A percentile compares a stretch with the other conserved stretches of the same genome.
Evolutionary conservation across 129 eudicot genomes (phyloP).

Genomic region (Helichrysum umbraculigerum): DNA sequence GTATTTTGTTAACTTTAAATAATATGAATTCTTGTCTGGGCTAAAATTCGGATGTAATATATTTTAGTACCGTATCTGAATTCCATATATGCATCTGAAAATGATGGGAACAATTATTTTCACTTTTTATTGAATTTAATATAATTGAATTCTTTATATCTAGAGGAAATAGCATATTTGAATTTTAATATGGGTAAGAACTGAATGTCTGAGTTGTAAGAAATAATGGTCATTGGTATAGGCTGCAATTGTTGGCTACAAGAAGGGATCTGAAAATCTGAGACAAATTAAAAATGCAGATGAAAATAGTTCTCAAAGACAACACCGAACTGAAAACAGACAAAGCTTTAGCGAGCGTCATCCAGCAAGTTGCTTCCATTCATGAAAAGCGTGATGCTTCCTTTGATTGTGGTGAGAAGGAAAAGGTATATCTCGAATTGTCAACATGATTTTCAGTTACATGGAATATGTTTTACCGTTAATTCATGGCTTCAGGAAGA

Average conservation of each 20-base stretch:
- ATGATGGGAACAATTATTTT: too few species aligned
- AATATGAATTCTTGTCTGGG: too few species aligned
- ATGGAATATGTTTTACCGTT: not conserved
- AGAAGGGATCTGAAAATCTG: conserved; percentile 40
- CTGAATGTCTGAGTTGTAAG: too few species aligned
- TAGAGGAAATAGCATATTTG: too few species aligned
- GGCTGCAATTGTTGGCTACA: conserved; percentile 40
- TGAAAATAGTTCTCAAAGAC: conserved; percentile 28
- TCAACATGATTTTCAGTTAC: not conserved
- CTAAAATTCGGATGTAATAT: too few species aligned
- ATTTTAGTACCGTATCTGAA: too few species aligned
- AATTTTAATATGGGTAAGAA: too few species aligned
- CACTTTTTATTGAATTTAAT: too few species aligned
- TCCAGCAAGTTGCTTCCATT: conserved; percentile 31
- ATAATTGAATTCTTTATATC: too few species aligned
- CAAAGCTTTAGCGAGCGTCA: conserved; percentile 13
- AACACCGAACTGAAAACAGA: conserved; percentile 26
- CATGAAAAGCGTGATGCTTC: conserved; percentile 37
- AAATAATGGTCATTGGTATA: conserved; percentile 27
- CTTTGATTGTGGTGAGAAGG: conserved; percentile 33
- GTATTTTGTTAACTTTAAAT: too few species aligned
- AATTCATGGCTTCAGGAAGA: not conserved
- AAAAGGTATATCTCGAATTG: conserved; percentile 39
- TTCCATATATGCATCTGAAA: too few species aligned
- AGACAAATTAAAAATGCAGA: conserved; percentile 34